Conservation (phyloP, 2,329 filamentous ascomycete species). For the Sphaceloma murrayae region DNA sequence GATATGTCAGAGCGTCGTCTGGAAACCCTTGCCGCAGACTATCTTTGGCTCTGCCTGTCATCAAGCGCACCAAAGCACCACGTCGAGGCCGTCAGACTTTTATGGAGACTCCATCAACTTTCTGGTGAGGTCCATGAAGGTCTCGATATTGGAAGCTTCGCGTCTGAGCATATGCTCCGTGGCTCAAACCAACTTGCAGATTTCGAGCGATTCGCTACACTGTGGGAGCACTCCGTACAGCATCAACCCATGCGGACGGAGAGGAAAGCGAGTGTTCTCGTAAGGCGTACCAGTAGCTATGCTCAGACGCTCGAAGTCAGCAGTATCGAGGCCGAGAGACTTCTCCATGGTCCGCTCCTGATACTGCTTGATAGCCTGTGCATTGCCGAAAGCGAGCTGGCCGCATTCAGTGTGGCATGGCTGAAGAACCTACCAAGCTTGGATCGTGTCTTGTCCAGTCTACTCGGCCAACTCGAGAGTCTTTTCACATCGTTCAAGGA, state of each 20-base stretch:
- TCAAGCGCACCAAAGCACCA: conserved; percentile 84
- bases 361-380: conserved; percentile 68
- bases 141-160: conserved; percentile 3
- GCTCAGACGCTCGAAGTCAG: conserved; percentile 27
- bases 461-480: conserved; percentile 18
- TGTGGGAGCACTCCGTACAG: conserved; percentile 67
- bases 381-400: conserved; percentile 63
- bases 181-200: conserved; percentile 11
- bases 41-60: conserved; percentile 69
- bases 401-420: conserved; percentile 72
- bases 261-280: conserved; percentile 18
- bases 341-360: conserved; percentile 73
- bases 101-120: conserved; percentile 79
- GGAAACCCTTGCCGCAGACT: neutral
- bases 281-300: conserved; percentile 25
- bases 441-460: conserved; percentile 37
- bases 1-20: neutral
- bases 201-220: conserved; percentile 51
- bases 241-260: conserved; percentile 16
- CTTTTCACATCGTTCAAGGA: conserved; percentile 18
- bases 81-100: conserved; percentile 75
- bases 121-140: conserved; percentile 29
- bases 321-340: conserved; percentile 55
- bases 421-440: conserved; percentile 53
- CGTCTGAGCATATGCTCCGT: conserved; percentile 3